Conservation (phyloP, 2,329 filamentous ascomycete genomes). For the Dactylella cylindrospora region DNA sequence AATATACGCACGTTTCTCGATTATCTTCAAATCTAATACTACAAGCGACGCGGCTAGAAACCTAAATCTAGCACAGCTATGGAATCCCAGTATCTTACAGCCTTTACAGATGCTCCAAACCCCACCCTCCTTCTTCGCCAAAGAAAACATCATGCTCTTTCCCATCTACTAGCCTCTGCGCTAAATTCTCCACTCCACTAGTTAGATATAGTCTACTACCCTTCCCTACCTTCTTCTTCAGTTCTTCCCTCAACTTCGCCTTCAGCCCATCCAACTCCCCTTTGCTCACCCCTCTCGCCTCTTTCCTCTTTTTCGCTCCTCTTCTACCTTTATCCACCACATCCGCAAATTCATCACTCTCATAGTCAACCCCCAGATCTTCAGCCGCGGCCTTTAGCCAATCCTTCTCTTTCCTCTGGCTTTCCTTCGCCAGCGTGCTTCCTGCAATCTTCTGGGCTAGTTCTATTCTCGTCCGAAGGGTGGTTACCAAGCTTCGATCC, state of each 20-base stretch:
- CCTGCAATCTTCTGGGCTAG: conserved; percentile 89
- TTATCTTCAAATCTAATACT: too few species aligned
- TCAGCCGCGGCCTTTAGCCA: conserved; percentile 84
- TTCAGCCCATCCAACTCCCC: conserved; percentile 69
- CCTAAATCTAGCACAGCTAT: too few species aligned
- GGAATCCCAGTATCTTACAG: too few species aligned
- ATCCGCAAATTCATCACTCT: conserved; percentile 77
- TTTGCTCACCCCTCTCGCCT: conserved; percentile 61
- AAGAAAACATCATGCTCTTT: conserved; percentile 44
- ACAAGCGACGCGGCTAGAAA: too few species aligned
- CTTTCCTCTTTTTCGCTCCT: conserved; percentile 56
- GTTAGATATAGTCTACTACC: conserved; percentile 43
- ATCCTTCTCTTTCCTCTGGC: conserved; percentile 76
- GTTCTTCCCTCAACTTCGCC: conserved; percentile 69
- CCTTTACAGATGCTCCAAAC: conserved; percentile 23
- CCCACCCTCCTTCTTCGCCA: conserved; percentile 42
- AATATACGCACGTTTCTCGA: background rate
- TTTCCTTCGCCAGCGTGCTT: conserved; percentile 79
- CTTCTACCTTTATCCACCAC: conserved; percentile 64
- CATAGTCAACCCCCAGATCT: conserved; percentile 90
- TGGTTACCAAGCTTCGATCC: conserved; percentile 73
- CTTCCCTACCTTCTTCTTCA: conserved; percentile 66
- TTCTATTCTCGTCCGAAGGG: conserved; percentile 73
- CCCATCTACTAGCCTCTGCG: conserved; percentile 34
- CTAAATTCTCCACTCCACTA: conserved; percentile 29